A percentile compares a stretch with the other conserved stretches of the same genome.
Conservation (phyloP, 352 stramenopile species). For the Globisporangium paroecandrum region DNA sequence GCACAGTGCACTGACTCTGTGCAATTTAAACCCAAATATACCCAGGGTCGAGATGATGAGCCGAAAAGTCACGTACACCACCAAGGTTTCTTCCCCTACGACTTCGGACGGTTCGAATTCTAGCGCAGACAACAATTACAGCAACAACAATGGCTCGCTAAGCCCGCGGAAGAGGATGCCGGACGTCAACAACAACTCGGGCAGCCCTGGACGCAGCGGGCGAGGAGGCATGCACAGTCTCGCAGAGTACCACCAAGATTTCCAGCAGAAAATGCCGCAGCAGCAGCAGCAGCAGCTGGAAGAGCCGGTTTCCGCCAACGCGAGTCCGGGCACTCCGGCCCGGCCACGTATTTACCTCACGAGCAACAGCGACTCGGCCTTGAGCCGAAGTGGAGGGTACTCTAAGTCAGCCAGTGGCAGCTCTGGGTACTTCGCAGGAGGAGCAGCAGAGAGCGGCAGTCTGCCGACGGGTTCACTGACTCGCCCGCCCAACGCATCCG, state of each 20-base stretch:
- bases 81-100: slow-evolving; percentile 64
- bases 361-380: slow-evolving; percentile 16
- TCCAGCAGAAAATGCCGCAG: slow-evolving; percentile 21
- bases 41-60: slow-evolving; percentile 73
- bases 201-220: slow-evolving; percentile 38
- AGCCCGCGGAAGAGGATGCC: slow-evolving; percentile 25
- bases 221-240: slow-evolving; percentile 23
- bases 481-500: slow-evolving; percentile 30
- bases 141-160: slow-evolving; percentile 32
- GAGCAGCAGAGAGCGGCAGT: slow-evolving; percentile 21
- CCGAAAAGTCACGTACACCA: slow-evolving; percentile 64
- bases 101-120: slow-evolving; percentile 78
- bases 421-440: slow-evolving; percentile 27
- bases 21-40: slow-evolving; percentile 12
- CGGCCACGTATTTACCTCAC: slow-evolving; percentile 9
- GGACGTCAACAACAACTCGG: slow-evolving; percentile 36
- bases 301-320: slow-evolving; percentile 1
- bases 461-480: slow-evolving; percentile 27
- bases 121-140: slow-evolving; percentile 69
- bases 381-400: slow-evolving; percentile 18
- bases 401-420: slow-evolving; percentile 9
- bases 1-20: slow-evolving; percentile 5
- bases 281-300: slow-evolving; percentile 4
- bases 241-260: slow-evolving; percentile 42
- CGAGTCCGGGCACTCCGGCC: background rate